These are phyloP conservation scores for Lactarius pseudohatsudake DNA, from an alignment of 768 basidiomycete genomes.

Conservation along the genomic window DNA sequence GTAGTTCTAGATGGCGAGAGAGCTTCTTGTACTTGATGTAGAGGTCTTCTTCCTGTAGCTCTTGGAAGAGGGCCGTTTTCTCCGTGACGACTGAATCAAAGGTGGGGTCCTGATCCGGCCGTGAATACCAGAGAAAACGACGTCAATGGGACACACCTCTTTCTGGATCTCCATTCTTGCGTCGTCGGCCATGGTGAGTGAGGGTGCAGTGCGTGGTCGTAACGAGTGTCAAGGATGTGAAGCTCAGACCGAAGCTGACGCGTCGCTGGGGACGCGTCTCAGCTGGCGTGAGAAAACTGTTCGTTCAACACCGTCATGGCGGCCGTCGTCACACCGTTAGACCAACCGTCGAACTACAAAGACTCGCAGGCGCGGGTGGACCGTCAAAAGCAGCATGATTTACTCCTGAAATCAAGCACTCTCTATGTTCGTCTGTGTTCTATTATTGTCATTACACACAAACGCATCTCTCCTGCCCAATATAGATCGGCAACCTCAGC, in stretches of 20 bases:
- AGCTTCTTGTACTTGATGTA: slow-evolving; percentile 98
- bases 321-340: slow-evolving; percentile 79
- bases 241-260: slow-evolving; percentile 22
- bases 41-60: slow-evolving; percentile 86
- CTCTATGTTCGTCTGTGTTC: slow-evolving; percentile 68
- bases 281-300: slow-evolving; percentile 21
- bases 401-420: slow-evolving; percentile 83
- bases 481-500: slow-evolving; percentile 86
- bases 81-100: slow-evolving; percentile 86
- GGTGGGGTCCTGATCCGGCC: slow-evolving; percentile 69
- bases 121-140: neutral
- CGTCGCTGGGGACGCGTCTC: slow-evolving; percentile 23
- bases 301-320: slow-evolving; percentile 22
- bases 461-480: slow-evolving; percentile 34
- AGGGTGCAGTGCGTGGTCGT: slow-evolving; percentile 2
- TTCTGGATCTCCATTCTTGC: slow-evolving; percentile 82
- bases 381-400: slow-evolving; percentile 71
- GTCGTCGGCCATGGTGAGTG: slow-evolving; percentile 68
- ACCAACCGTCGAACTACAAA: slow-evolving; percentile 96
- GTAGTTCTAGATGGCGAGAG: slow-evolving; percentile 90
- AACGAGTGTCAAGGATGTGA: slow-evolving; percentile 2
- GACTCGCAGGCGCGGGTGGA: slow-evolving; percentile 87
- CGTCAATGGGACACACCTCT: slow-evolving; percentile 50
- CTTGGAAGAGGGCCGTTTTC: slow-evolving; percentile 83
- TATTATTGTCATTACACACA: neutral